phyloP scores from a whole-genome alignment of 2,329 filamentous ascomycete species.

The Epicoccum sorghinum region DNA sequence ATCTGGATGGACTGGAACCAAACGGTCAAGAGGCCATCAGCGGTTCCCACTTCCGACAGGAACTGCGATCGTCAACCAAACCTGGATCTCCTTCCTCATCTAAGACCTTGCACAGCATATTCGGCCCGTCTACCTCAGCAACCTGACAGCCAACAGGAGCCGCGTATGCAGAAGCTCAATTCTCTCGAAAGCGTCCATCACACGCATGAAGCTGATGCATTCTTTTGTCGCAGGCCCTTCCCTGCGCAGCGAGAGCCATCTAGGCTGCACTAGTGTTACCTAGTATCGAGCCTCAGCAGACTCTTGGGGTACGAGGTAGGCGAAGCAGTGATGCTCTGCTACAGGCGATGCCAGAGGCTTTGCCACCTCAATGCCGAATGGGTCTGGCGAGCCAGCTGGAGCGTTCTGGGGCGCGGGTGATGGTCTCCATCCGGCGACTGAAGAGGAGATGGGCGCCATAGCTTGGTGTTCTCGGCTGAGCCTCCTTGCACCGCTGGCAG shows the following conservation, averaged over 20 bases:
- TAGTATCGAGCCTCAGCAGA: constrained; percentile 2
- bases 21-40: background rate
- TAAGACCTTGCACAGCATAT: background rate
- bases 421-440: background rate
- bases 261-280: background rate
- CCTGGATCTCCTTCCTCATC: too few species aligned
- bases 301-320: background rate
- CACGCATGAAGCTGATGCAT: background rate
- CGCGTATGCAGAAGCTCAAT: background rate
- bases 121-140: constrained; percentile 5
- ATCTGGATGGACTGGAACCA: constrained; percentile 1
- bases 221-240: background rate
- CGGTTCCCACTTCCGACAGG: background rate
- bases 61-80: background rate
- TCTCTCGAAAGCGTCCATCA: background rate
- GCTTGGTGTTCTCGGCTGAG: constrained; percentile 9
- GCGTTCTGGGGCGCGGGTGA: constrained; percentile 1
- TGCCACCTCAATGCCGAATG: background rate
- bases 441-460: background rate
- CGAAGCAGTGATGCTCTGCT: background rate
- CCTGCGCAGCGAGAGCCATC: background rate
- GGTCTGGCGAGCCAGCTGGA: background rate
- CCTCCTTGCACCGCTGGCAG: background rate
- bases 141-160: background rate
- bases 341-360: background rate